A percentile compares a stretch with the other conserved stretches of the same genome.
phyloP scores from a whole-genome alignment of 768 basidiomycete species.

The Phanerochaete carnosa region DNA sequence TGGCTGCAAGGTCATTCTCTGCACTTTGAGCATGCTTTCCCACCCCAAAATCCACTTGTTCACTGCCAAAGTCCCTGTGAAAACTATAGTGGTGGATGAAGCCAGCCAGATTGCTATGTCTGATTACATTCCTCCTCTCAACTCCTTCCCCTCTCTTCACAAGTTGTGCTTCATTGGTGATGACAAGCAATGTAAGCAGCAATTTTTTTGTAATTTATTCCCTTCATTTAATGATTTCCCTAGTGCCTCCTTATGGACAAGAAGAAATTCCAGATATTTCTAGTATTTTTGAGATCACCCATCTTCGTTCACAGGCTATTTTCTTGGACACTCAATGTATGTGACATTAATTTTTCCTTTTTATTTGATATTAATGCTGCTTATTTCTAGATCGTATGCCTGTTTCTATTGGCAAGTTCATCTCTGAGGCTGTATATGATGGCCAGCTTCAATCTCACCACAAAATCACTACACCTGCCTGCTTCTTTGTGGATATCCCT shows the following conservation, averaged over 20 bases:
- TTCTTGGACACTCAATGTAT: slow-evolving; percentile 78
- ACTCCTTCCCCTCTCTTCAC: slow-evolving; percentile 23
- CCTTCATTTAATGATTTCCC: background rate
- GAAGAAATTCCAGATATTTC: slow-evolving; percentile 61
- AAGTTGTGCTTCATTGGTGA: slow-evolving; percentile 41
- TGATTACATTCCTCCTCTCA: slow-evolving; percentile 28
- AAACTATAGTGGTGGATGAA: slow-evolving; percentile 35
- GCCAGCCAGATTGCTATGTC: slow-evolving; percentile 27
- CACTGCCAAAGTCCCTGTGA: slow-evolving; percentile 24
- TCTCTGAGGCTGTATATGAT: slow-evolving; percentile 67
- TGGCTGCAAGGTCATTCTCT: slow-evolving; percentile 59
- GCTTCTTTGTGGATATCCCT: slow-evolving; percentile 60
- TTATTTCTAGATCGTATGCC: slow-evolving; percentile 73
- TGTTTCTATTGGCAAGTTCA: slow-evolving; percentile 69
- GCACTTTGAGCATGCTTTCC: slow-evolving; percentile 77
- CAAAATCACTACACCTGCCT: slow-evolving; percentile 47
- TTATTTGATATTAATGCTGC: background rate
- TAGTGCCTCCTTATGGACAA: slow-evolving; percentile 81
- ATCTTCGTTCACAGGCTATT: slow-evolving; percentile 45
- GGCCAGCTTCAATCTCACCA: slow-evolving; percentile 48
- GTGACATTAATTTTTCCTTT: slow-evolving; percentile 21
- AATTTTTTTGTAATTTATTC: background rate
- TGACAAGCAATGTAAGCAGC: slow-evolving; percentile 36
- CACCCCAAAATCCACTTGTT: slow-evolving; percentile 21
- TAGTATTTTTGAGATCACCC: slow-evolving; percentile 75